Evolutionary conservation across 2,329 filamentous ascomycete species (phyloP).

Genomic region (Microcyclospora tardicrescens): DNA sequence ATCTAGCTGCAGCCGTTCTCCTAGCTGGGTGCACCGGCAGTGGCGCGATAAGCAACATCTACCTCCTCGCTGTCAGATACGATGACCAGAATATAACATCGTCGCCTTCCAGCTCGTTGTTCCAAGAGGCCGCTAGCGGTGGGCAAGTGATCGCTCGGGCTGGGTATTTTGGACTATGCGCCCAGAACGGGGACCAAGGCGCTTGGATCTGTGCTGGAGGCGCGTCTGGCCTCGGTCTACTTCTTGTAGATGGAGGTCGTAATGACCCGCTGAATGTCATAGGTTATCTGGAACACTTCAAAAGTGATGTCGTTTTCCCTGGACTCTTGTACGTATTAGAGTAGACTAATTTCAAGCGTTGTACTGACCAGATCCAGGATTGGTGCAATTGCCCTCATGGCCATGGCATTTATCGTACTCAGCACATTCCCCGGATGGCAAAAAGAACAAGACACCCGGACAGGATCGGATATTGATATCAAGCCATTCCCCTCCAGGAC

Average conservation of each 20-base stretch:
- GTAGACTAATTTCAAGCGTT: too few species aligned
- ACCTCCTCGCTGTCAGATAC: neutral
- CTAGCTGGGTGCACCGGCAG: slow-evolving; percentile 1
- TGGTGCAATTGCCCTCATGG: slow-evolving; percentile 4
- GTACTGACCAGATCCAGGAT: neutral
- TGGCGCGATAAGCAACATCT: neutral
- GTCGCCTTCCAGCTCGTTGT: neutral
- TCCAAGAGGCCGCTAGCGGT: neutral
- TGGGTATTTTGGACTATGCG: slow-evolving; percentile 7
- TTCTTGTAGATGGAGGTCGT: neutral
- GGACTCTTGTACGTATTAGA: slow-evolving; percentile 2
- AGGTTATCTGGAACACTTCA: slow-evolving; percentile 2
- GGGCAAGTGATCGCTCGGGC: neutral
- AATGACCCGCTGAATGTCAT: slow-evolving; percentile 3
- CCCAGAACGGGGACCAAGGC: neutral
- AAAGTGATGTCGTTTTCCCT: slow-evolving; percentile 5
- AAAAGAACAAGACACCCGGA: slow-evolving; percentile 3
- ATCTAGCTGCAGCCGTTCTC: neutral
- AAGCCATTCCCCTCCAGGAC: slow-evolving; percentile 7
- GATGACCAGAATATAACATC: neutral
- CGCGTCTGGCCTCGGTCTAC: slow-evolving; percentile 1
- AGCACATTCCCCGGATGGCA: slow-evolving; percentile 6
- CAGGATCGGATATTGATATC: slow-evolving; percentile 5
- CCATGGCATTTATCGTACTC: slow-evolving; percentile 3
- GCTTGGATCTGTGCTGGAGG: slow-evolving; percentile 5